Base-by-base conservation (phyloP, 1,284 basidiomycete species). In the Ustilago loliicola region DNA sequence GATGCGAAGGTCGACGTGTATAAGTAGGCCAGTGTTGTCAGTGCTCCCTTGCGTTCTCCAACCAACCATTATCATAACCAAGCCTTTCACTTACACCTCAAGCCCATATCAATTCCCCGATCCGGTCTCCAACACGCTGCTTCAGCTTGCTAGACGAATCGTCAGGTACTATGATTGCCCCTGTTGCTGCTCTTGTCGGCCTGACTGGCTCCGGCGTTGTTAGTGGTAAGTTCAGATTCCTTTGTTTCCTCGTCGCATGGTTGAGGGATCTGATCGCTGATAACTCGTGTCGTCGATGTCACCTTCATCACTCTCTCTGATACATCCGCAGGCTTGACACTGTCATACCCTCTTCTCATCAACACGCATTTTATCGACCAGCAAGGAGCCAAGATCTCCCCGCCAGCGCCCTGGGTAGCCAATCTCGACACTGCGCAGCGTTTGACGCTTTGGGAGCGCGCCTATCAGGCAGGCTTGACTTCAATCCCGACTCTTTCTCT, bases 401-500 rank as follows among this genome's bases (percentile, higher is more conserved):
- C 72, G 10, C 48, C 63, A 9, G 60, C 67, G n/a, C 56, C 58
- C 2, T 56, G 34, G 29, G 56, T 59, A 8, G 66, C 56, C 53
- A 75, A 75, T n/a, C 64, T 75, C 23, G 38, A 27, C 47, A 70
- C 62, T n/a, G 63, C 72, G 1, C 72, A 75, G 23, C 52, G 72
- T 23, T 60, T 75, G n/a, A 70, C 72, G 13, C 57, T 75, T 13
- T 75, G 72, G 72, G 63, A 70, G 15, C 62, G 72, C 34, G 60
- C 60, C 9, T 75, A 59, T 42, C 66, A 62, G 21, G 63, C 60
- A 5, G 72, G 72, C 11, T 65, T 29, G 48, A 42, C 23, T 56
- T 59, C 47, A 25, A 70, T 8, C 72, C 72, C 13, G 56, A 25
- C 55, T 1, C 48, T 75, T 27, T 52, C 67, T 21, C 11, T 75